Conservation (phyloP, 441 rosid species). For the Gossypium gossypioides region DNA sequence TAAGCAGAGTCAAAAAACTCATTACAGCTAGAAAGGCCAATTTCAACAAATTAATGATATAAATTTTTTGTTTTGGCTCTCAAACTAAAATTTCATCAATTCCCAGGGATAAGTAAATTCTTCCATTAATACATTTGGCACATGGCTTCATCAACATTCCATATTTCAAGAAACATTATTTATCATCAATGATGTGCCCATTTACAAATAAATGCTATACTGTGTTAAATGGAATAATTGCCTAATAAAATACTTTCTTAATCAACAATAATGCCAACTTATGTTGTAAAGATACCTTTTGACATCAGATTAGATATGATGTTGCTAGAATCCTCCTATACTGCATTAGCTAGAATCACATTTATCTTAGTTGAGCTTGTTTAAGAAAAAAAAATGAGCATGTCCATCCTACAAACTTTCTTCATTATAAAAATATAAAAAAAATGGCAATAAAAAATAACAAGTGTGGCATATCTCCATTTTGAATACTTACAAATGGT, state of each 20-base stretch:
- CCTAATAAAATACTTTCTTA: background rate
- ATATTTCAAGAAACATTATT: background rate
- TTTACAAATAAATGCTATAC: background rate
- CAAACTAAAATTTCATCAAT: background rate
- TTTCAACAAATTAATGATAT: background rate
- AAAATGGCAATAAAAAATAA: background rate
- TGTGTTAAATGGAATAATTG: background rate
- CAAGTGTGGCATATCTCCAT: background rate
- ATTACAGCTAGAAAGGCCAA: background rate
- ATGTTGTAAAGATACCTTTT: background rate
- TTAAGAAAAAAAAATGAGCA: background rate
- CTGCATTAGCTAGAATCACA: background rate
- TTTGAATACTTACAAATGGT: background rate
- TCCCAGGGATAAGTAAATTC: background rate
- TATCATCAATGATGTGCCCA: background rate
- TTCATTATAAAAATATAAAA: background rate
- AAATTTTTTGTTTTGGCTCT: background rate
- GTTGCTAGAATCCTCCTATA: background rate
- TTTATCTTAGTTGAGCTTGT: background rate
- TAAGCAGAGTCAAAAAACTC: background rate
- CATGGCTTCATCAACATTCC: background rate
- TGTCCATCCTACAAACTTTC: background rate
- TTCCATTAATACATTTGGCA: conserved; percentile 4
- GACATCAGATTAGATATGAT: background rate
- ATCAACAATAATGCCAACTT: background rate